Base-by-base conservation (phyloP, 192 early-diverging fungal genomes). In the Mortierella claussenii region DNA sequence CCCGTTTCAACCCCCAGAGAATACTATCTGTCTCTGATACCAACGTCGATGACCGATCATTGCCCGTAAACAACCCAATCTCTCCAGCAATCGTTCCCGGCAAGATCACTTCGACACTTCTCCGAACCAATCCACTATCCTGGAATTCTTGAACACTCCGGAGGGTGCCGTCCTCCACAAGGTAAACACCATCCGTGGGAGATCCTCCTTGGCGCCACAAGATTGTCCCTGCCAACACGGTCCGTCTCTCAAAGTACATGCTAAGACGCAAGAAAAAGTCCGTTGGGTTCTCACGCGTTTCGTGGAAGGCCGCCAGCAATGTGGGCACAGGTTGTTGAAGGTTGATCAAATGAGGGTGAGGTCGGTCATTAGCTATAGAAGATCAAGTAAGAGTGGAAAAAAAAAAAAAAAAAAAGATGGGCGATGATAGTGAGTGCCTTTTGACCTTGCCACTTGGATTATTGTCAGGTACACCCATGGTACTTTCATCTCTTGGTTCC, bases 21-120 rank as follows among this genome's bases (percentile, higher is more conserved):
- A 87, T 82, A 13, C 88, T 83, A 48, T 89, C 89, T 34, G 79
- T 80, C 27, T 91, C 87, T 0, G 88, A 86, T 8, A 93, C 68
- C 28, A 94, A 65, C 0, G 88, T 85, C n/a, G 85, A 83, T 21
- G 82, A 80, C 26, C 90, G 83, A 30, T 73, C 45, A 42, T 67
- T 68, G 9, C 80, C 79, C 2, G 89, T 85, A 48, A 95, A 93
- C 47, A 98, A 78, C 20, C 93, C 88, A 30, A 97, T 81, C 79
- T 96, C 95, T 11, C 97, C 97, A 20, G 94, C 88, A 60, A 95
- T 89, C 10, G 93, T 94, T n/a, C 96, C 96, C 0, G 96, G 93
- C 32, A 99, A 78, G 34, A 97, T 90, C 20, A 92, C 94, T 81
- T 97, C 94, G 3, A 92, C 87, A 17, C 60, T 67, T 24, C 71